These are phyloP conservation scores for Neopestalotiopsis clavispora DNA, from an alignment of 2,329 filamentous ascomycete genomes.

Conservation along the genomic window DNA sequence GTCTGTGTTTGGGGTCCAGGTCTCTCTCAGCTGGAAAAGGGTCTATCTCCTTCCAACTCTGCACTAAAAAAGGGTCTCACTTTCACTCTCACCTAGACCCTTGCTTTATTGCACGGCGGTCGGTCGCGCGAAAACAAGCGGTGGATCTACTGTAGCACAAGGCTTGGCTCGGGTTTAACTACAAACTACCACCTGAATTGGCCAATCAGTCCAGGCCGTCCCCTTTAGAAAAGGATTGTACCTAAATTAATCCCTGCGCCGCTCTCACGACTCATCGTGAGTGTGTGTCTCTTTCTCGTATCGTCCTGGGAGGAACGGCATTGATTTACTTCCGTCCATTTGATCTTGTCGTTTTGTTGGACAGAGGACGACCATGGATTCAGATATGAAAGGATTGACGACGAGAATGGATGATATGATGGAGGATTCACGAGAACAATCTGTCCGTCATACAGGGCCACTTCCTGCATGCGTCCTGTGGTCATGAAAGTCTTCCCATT, in stretches of 20 bases:
- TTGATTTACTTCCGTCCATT: not conserved
- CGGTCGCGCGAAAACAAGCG: not conserved
- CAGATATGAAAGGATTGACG: too few relatives aligned
- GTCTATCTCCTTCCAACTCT: too few relatives aligned
- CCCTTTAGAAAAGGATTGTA: constrained; percentile 17
- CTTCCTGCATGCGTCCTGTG: not conserved
- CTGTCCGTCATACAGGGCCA: not conserved
- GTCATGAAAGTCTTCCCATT: not conserved
- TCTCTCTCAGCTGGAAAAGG: too few relatives aligned
- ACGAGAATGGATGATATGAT: not conserved
- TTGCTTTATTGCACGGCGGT: not conserved
- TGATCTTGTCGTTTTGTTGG: not conserved
- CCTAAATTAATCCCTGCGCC: constrained; percentile 19
- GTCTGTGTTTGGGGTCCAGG: too few relatives aligned
- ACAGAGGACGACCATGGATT: not conserved
- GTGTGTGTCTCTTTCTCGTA: not conserved
- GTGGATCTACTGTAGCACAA: not conserved
- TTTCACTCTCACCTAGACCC: not conserved
- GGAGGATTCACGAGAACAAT: not conserved
- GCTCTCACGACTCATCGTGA: not conserved
- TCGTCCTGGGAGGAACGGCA: constrained; percentile 3
- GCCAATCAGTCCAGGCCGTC: constrained; percentile 13
- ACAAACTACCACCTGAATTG: not conserved
- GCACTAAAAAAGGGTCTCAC: too few relatives aligned
- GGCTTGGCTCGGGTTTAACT: constrained; percentile 9